Conservation (phyloP, 805 yeast species). For the Pichia scutulata region DNA sequence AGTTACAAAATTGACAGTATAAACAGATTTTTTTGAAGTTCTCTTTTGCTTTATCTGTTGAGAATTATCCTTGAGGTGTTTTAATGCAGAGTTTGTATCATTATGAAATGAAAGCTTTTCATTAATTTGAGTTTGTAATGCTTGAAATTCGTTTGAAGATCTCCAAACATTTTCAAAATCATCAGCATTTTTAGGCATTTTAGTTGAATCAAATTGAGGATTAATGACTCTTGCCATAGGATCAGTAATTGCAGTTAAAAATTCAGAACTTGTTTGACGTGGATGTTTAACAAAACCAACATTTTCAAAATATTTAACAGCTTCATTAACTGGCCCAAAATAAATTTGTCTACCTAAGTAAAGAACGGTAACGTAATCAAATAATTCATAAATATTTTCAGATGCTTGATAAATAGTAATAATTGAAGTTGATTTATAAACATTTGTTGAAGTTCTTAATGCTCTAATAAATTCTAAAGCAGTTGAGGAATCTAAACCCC, state of each 20-base stretch:
- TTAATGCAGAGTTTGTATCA: slow-evolving; percentile 26
- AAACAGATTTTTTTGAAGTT: slow-evolving; percentile 33
- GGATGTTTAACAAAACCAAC: slow-evolving; percentile 59
- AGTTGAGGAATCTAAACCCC: slow-evolving; percentile 66
- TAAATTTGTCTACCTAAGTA: slow-evolving; percentile 56
- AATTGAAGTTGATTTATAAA: slow-evolving; percentile 48
- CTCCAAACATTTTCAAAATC: slow-evolving; percentile 57
- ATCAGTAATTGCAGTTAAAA: slow-evolving; percentile 58
- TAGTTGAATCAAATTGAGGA: slow-evolving; percentile 38
- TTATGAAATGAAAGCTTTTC: slow-evolving; percentile 28
- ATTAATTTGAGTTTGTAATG: slow-evolving; percentile 28
- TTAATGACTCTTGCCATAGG: slow-evolving; percentile 46
- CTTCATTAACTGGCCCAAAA: slow-evolving; percentile 47
- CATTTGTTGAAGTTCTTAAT: slow-evolving; percentile 50
- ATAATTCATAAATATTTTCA: slow-evolving; percentile 52
- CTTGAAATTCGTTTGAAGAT: slow-evolving; percentile 44
- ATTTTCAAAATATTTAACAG: slow-evolving; percentile 44
- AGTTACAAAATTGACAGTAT: slow-evolving; percentile 35
- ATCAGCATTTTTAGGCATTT: slow-evolving; percentile 46
- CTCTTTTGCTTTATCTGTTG: slow-evolving; percentile 30
- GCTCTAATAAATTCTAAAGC: slow-evolving; percentile 60
- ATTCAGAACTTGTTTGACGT: slow-evolving; percentile 65
- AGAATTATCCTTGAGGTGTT: slow-evolving; percentile 23
- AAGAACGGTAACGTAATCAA: slow-evolving; percentile 53
- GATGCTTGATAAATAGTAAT: slow-evolving; percentile 66